Evolutionary conservation across 176 grass and related monocot species (phyloP).

Genomic region (Eremochloa ophiuroides): DNA sequence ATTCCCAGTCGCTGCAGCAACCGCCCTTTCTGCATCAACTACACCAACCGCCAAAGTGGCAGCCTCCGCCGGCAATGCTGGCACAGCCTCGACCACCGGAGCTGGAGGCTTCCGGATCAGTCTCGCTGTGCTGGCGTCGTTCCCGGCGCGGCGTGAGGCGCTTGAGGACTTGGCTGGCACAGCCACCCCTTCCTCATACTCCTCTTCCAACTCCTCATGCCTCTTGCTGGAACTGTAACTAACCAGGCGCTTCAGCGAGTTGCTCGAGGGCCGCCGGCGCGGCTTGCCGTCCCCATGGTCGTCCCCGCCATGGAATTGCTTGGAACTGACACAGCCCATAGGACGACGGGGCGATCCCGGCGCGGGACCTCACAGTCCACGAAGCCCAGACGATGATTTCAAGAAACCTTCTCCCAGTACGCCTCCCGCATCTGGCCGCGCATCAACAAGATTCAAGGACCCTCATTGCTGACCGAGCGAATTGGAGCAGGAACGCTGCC

Average conservation of each 20-base stretch:
- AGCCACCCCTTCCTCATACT: constrained; percentile 55
- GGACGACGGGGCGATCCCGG: constrained; percentile 35
- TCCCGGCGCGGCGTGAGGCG: not conserved
- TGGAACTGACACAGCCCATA: constrained; percentile 93
- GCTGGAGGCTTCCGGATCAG: constrained; percentile 67
- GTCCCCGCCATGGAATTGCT: constrained; percentile 61
- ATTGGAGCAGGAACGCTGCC: not conserved
- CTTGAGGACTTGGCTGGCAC: constrained; percentile 36
- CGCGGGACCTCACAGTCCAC: constrained; percentile 24
- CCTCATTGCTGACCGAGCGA: constrained; percentile 21
- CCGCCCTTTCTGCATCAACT: constrained; percentile 42
- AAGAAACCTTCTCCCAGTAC: constrained; percentile 34
- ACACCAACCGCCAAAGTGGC: constrained; percentile 10
- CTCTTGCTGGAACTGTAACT: constrained; percentile 77
- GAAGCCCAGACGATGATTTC: not conserved
- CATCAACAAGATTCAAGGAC: constrained; percentile 10
- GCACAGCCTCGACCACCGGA: constrained; percentile 30
- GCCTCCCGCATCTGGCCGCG: constrained; percentile 39
- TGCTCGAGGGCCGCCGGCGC: constrained; percentile 51
- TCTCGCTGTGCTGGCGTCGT: constrained; percentile 47
- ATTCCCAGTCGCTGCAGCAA: constrained; percentile 11
- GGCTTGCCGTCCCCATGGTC: constrained; percentile 45
- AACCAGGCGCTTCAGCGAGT: constrained; percentile 75
- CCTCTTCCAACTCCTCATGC: constrained; percentile 60
- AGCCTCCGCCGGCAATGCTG: constrained; percentile 24